Evolutionary conservation across 768 basidiomycete genomes (phyloP), one percentile per base, ranked within the genome.

Genomic region (Amanita subjunquillea): DNA sequence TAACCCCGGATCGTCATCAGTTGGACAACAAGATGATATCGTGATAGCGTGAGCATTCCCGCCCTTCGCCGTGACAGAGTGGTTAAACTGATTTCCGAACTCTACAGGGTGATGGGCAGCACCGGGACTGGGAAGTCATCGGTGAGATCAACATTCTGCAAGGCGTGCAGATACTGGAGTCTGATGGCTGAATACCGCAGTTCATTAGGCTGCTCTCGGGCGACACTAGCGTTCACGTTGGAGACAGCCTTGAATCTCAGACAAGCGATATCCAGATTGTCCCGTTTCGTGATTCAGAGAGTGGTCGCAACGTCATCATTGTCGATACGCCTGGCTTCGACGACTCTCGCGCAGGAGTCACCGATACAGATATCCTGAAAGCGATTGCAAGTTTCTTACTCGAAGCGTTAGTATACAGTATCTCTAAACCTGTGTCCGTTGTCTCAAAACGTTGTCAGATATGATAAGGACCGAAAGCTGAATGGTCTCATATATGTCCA

Each of bases 401-500:
- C 9, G 17, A 39, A 20, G 38, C 15, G 38, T 39, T 9, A 38
- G 38, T 15, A 1, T 17, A 17, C 17, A 17, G 17, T 5, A 38
- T 38, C 38, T 38, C 12, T n/a, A 37, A 3, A 12, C 12, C 15
- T 37, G 10, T 37, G 15, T 37, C 12, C 36, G 1, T 37, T 5
- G 27, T 37, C 36, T 12, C 15, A n/a, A n/a, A 12, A 13, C 3
- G 4, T 37, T 37, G 15, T 37, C 4, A 39, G 38, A 39, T 27
- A 48, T 20, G 20, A 39, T n/a, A 9, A 23, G 6, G 57, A 56
- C 6, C 36, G 61, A 41, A 71, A 66, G 56, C 65, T 72, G 37
- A 62, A 65, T 3, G 72, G 71, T 15, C 63, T 73, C 59, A 66
- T 73, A 38, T 73, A 73, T 56, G 62, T 73, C 60, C 71, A 73